Conservation (phyloP, 768 basidiomycete species). For the Lactarius hatsudake region DNA sequence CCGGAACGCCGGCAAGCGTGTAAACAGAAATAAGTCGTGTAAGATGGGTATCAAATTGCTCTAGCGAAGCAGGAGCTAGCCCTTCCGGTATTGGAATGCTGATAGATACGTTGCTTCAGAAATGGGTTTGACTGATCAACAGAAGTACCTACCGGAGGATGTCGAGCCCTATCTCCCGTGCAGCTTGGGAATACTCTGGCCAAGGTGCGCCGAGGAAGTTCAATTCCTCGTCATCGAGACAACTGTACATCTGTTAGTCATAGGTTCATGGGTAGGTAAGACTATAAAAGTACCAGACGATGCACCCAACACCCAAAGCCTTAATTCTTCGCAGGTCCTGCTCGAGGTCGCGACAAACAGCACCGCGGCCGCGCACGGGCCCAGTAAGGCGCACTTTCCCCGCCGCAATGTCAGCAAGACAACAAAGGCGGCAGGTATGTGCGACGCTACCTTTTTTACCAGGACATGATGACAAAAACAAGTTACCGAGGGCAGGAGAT, state of each 20-base stretch:
- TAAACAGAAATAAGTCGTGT: constrained; percentile 64
- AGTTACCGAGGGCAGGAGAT: constrained; percentile 62
- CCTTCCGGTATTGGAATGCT: constrained; percentile 91
- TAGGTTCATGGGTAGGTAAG: not conserved
- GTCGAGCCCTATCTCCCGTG: constrained; percentile 66
- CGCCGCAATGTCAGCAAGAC: not conserved
- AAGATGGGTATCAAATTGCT: constrained; percentile 63
- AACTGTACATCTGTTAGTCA: constrained; percentile 43
- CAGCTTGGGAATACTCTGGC: constrained; percentile 66
- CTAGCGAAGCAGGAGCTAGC: constrained; percentile 62
- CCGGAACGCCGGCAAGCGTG: constrained; percentile 64
- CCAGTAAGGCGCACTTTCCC: constrained; percentile 64
- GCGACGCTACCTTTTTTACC: constrained; percentile 78
- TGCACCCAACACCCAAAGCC: constrained; percentile 68
- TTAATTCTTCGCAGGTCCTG: constrained; percentile 75
- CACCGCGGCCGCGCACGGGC: constrained; percentile 72
- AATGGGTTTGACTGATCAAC: not conserved
- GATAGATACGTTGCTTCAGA: constrained; percentile 15
- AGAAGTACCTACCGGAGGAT: constrained; percentile 61
- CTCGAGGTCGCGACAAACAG: constrained; percentile 80
- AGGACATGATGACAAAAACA: constrained; percentile 87
- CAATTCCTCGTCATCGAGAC: constrained; percentile 83
- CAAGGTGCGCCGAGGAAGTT: constrained; percentile 84
- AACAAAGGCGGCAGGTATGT: not conserved
- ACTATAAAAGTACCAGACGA: constrained; percentile 64